A percentile compares a stretch with the other conserved stretches of the same genome.
Evolutionary conservation across 2,329 filamentous ascomycete genomes (phyloP).

Genomic region (Aspergillus eucalypticola): DNA sequence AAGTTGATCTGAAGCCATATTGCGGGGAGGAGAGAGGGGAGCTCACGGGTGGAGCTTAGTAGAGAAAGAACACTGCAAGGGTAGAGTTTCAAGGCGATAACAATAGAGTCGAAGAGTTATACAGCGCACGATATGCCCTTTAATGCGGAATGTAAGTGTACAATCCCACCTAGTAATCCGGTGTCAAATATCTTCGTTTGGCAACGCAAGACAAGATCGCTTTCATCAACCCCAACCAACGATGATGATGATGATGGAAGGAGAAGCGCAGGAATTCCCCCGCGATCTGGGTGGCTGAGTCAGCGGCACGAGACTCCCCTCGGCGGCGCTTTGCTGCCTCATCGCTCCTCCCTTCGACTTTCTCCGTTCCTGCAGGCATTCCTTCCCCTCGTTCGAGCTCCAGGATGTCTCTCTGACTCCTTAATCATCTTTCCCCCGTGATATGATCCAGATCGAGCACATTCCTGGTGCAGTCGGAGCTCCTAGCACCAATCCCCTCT

Average conservation of each 20-base stretch:
- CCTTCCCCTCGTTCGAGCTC: conserved; percentile 13
- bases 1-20: conserved; percentile 29
- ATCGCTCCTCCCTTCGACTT: background rate
- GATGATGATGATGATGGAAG: background rate
- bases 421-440: conserved; percentile 32
- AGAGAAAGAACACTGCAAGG: background rate
- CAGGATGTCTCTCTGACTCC: conserved; percentile 24
- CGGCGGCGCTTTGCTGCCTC: background rate
- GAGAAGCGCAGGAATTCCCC: conserved; percentile 6
- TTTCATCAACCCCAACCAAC: background rate
- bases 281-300: conserved; percentile 17
- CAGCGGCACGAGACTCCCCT: conserved; percentile 19
- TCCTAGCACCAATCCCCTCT: conserved; percentile 14
- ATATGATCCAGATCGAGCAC: conserved; percentile 49
- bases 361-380: conserved; percentile 5
- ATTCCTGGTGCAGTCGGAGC: conserved; percentile 45
- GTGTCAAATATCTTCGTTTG: too few species aligned
- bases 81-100: background rate
- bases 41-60: background rate
- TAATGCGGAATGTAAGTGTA: too few species aligned
- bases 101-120: background rate
- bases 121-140: too few species aligned
- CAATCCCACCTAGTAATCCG: too few species aligned
- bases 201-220: background rate
- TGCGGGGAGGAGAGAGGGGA: conserved; percentile 12